Evolutionary conservation across 441 rosid genomes (phyloP), one percentile per base, ranked within the genome.

Genomic region (Gossypium schwendimanii): DNA sequence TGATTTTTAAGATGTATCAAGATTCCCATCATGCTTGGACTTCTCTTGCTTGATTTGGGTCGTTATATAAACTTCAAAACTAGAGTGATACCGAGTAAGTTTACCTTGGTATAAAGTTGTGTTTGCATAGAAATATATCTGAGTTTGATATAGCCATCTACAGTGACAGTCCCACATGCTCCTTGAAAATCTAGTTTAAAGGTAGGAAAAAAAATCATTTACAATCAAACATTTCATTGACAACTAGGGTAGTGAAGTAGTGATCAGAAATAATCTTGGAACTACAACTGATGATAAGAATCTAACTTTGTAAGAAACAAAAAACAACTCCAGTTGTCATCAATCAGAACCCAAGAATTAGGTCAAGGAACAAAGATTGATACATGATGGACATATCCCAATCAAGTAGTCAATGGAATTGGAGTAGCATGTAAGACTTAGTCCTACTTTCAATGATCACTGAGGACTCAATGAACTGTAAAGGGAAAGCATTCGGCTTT

Each of bases 331-430:
- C 64, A n/a, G 41, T 67, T 52, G 60, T 74, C 60, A 58, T 65
- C 20, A 6, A 50, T 58, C 61, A 73, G 75, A 69, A 55, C 54
- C 75, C 41, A 21, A 75, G 41, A 78, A 78, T 68, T 21, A 36
- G 70, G 71, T 71, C 68, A 67, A 75, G 50, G 33, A 75, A 50
- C 73, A 69, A 65, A 70, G 71, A 60, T 54, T 69, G 79, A 67
- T 26, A 49, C 21, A 15, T n/a, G 53, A 72, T 69, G 70, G 66
- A 60, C 62, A 65, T 3, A 50, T 65, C 73, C 47, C 67, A 9
- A 77, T 69, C 74, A 17, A 10, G 63, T 64, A 60, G 79, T 79
- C 77, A 72, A 77, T 59, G 70, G 65, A 60, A 76, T 28, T 49
- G 71, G 76, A 60, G 74, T 58, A 49, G 61, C 77, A 72, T 52